Conservation (phyloP, 208 protist species). For the Trypanosoma congolense region DNA sequence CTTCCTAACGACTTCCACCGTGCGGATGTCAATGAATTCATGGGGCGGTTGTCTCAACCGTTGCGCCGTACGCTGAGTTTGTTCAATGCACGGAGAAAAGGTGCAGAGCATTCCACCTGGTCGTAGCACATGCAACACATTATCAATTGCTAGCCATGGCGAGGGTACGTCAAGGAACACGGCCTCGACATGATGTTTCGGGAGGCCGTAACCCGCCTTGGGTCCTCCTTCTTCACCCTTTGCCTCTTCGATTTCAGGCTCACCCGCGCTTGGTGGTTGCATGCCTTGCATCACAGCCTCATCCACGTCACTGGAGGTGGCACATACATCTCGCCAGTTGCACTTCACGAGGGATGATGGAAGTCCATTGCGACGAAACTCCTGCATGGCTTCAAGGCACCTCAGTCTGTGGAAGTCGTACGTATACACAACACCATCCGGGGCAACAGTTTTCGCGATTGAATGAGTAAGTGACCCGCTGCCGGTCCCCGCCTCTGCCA, state of each 20-base stretch:
- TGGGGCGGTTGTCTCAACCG: conserved; percentile 51
- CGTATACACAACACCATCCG: conserved; percentile 76
- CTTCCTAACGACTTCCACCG: conserved; percentile 80
- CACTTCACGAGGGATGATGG: conserved; percentile 50
- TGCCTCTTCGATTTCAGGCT: conserved; percentile 20
- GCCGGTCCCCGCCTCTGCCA: conserved; percentile 89
- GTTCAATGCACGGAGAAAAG: conserved; percentile 93
- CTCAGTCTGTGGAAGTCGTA: conserved; percentile 87
- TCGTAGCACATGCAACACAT: conserved; percentile 76
- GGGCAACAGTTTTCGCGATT: conserved; percentile 73
- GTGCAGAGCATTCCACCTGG: conserved; percentile 86
- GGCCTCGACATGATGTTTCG: conserved; percentile 68
- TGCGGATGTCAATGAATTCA: conserved; percentile 84
- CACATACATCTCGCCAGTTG: conserved; percentile 84
- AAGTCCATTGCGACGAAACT: conserved; percentile 77
- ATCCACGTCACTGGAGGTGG: conserved; percentile 22
- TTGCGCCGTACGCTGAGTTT: conserved; percentile 82
- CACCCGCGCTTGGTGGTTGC: not conserved
- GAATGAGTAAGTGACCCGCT: conserved; percentile 86
- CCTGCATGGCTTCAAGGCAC: conserved; percentile 64
- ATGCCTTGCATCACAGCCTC: not conserved
- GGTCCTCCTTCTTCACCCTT: conserved; percentile 29
- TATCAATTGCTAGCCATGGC: conserved; percentile 83
- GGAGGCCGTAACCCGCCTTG: conserved; percentile 66
- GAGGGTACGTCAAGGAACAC: conserved; percentile 92